A percentile compares a stretch with the other conserved stretches of the same genome.
Conservation (phyloP, 768 basidiomycete genomes). For the Leccinum disarticulatum region DNA sequence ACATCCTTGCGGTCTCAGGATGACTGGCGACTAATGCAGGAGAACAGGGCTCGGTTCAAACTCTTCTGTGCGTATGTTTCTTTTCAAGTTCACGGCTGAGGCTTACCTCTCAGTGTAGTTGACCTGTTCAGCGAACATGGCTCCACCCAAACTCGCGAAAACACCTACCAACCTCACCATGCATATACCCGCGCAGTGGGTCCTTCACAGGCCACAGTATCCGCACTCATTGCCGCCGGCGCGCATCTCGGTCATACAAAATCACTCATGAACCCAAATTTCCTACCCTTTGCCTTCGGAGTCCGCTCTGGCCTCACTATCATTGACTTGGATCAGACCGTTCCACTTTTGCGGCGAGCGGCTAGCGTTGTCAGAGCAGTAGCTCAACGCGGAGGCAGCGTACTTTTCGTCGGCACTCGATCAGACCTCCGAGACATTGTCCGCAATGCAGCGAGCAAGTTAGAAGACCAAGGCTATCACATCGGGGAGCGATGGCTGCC, state of each 20-base stretch:
- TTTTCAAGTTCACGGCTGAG: conserved; percentile 7
- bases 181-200: conserved; percentile 58
- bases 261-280: conserved; percentile 84
- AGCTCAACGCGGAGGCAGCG: conserved; percentile 74
- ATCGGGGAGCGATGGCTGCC: conserved; percentile 91
- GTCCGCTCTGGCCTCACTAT: conserved; percentile 85
- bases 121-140: conserved; percentile 67
- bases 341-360: conserved; percentile 88
- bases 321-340: conserved; percentile 92
- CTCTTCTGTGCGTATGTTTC: conserved; percentile 49
- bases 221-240: conserved; percentile 87
- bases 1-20: conserved; percentile 44
- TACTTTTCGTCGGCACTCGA: conserved; percentile 90
- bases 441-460: conserved; percentile 72
- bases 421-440: conserved; percentile 74
- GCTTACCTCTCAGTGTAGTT: conserved; percentile 40
- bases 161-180: conserved; percentile 73
- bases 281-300: conserved; percentile 91
- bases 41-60: conserved; percentile 53
- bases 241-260: conserved; percentile 92
- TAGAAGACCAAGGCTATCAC: conserved; percentile 80
- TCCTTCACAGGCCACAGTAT: conserved; percentile 70
- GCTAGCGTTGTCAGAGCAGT: conserved; percentile 84
- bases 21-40: conserved; percentile 68
- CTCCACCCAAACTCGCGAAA: conserved; percentile 70